These are phyloP conservation scores for Tetrahymena borealis DNA, from an alignment of 73 alveolate genomes.

Conservation along the genomic window DNA sequence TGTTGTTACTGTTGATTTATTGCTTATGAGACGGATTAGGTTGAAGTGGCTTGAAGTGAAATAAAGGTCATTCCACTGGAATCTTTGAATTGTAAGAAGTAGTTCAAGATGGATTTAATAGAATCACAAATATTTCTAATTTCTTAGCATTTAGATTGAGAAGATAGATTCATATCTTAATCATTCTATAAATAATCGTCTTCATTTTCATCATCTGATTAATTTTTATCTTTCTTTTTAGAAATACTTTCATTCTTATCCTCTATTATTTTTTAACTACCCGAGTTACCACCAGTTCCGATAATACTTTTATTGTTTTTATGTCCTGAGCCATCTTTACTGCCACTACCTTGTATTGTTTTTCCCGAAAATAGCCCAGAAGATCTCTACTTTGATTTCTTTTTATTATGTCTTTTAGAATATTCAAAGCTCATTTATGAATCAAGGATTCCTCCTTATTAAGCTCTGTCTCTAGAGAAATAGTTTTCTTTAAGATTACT, in stretches of 20 bases:
- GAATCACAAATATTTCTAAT: background rate
- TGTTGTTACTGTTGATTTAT: background rate
- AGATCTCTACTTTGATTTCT: background rate
- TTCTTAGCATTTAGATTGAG: background rate
- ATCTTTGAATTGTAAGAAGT: background rate
- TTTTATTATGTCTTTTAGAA: background rate
- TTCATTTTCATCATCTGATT: background rate
- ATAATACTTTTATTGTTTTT: background rate
- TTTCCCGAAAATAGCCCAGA: background rate
- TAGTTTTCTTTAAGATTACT: background rate
- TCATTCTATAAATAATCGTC: background rate
- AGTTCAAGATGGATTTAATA: background rate
- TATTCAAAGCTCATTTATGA: background rate
- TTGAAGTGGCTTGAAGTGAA: background rate
- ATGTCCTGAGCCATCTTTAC: no score
- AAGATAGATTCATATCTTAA: background rate
- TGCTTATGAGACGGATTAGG: background rate
- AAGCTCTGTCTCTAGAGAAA: background rate
- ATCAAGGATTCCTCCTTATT: background rate
- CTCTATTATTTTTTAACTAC: background rate
- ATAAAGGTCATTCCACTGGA: background rate
- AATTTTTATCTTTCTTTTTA: background rate
- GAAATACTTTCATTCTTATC: background rate
- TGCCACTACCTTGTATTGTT: background rate
- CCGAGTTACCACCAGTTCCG: background rate